phyloP scores from a whole-genome alignment of 305 asterid species.

The Fraxinus baroniana region DNA sequence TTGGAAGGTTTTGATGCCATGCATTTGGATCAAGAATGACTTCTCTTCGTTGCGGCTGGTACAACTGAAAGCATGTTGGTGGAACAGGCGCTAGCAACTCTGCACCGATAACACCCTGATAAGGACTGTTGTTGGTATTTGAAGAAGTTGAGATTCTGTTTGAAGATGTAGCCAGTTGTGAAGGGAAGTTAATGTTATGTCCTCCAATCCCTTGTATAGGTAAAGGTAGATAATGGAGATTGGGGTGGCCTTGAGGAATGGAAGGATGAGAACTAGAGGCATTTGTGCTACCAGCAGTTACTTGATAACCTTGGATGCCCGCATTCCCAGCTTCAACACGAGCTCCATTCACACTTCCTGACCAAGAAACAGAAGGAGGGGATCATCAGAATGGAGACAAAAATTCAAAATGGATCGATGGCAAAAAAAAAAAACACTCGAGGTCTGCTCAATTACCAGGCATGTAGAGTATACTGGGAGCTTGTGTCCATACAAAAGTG shows the following conservation, averaged over 20 bases:
- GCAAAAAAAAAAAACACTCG: background rate
- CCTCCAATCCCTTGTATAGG: conserved; percentile 58
- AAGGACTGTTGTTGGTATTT: conserved; percentile 22
- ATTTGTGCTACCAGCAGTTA: conserved; percentile 37
- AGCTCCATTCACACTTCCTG: conserved; percentile 41
- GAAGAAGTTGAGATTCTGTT: conserved; percentile 3
- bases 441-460: background rate
- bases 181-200: conserved; percentile 45
- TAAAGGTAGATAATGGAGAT: conserved; percentile 44
- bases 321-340: conserved; percentile 46
- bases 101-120: conserved; percentile 37
- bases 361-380: conserved; percentile 13
- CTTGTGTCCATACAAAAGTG: conserved; percentile 34
- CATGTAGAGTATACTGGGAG: conserved; percentile 33
- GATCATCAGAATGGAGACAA: conserved; percentile 8
- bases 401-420: conserved; percentile 6
- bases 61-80: conserved; percentile 56
- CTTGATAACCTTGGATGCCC: conserved; percentile 57
- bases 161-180: conserved; percentile 52
- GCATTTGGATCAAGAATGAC: conserved; percentile 46
- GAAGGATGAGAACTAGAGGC: conserved; percentile 48
- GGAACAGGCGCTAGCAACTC: conserved; percentile 55
- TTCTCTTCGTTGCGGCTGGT: conserved; percentile 67
- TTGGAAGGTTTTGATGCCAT: conserved; percentile 43
- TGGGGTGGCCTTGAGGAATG: conserved; percentile 52